phyloP scores from a whole-genome alignment of 1,139 yeast species.

The Kodamaea plutei region DNA sequence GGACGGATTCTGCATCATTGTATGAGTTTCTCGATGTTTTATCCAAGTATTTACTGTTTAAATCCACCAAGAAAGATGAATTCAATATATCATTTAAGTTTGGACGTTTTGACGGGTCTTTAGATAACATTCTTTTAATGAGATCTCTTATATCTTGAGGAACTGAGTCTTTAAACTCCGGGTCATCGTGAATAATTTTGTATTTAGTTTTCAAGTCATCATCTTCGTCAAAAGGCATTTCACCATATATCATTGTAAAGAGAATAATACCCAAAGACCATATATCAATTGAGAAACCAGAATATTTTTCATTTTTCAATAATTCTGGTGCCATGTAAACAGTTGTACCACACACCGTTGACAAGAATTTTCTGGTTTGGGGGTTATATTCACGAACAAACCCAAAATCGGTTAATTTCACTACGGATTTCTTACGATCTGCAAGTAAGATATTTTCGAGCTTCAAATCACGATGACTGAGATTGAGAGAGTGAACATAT shows the following conservation, averaged over 20 bases:
- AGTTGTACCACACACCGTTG: conserved; percentile 90
- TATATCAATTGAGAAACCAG: conserved; percentile 79
- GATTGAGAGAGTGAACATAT: conserved; percentile 75
- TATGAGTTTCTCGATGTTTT: conserved; percentile 24
- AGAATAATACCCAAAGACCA: conserved; percentile 95
- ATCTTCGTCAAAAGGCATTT: conserved; percentile 90
- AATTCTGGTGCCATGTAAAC: conserved; percentile 98
- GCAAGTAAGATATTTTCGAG: conserved; percentile 81
- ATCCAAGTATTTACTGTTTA: conserved; percentile 24
- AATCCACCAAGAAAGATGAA: conserved; percentile 55
- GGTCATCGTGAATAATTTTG: conserved; percentile 64
- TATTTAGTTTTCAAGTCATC: conserved; percentile 59
- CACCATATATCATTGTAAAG: conserved; percentile 83
- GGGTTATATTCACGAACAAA: conserved; percentile 77
- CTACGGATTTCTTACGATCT: conserved; percentile 49
- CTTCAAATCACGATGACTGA: conserved; percentile 88
- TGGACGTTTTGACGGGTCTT: conserved; percentile 67
- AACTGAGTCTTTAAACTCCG: conserved; percentile 44
- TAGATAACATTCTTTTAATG: conserved; percentile 52
- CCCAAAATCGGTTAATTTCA: conserved; percentile 88
- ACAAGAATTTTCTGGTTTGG: conserved; percentile 50
- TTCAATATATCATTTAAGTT: conserved; percentile 53
- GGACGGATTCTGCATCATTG: conserved; percentile 34
- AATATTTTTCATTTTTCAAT: conserved; percentile 61
- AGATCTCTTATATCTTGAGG: conserved; percentile 49